Evolutionary conservation across 305 asterid species (phyloP), one percentile per base, ranked within the genome.

Genomic region (Monarda citriodora): DNA sequence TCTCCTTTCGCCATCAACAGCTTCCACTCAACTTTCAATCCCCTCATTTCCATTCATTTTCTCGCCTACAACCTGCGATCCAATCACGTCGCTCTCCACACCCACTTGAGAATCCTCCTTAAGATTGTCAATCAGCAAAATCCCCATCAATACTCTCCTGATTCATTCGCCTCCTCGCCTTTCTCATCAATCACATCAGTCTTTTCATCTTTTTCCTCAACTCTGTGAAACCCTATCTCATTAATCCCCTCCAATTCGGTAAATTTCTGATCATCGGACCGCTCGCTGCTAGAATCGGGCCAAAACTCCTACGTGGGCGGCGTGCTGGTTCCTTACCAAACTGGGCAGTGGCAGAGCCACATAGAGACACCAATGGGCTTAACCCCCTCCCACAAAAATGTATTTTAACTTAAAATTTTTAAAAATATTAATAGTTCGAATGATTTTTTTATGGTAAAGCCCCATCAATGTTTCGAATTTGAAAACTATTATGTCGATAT

Each of bases 251-350:
- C 87, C 53, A 64, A 65, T 22, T 77, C 82, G 12, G 15, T 31
- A 18, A 74, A 54, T 65, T 77, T 77, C 16, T 81, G 81, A 32
- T 78, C 83, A 16, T 73, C 84, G 9, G 91, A 88, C 42, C 75
- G 67, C 31, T 83, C 98, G 72, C 95, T 85, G 69, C 88, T 63
- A 6, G 95, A 89, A 71, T 93, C 97, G 29, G 94, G 67, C 96
- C 92, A 87, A 55, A 77, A 81, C 29, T 69, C 91, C 64, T 47
- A 7, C n/a, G n/a, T n/a, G 75, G 73, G 72, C 56, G 80, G 54
- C 75, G 84, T 45, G 69, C 61, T 47, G 82, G 80, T 56, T 64
- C 67, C 40, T n/a, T n/a, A n/a, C n/a, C n/a, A n/a, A n/a, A n/a
- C n/a, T n/a, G n/a, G n/a, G n/a, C n/a, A n/a, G n/a, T n/a, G n/a